phyloP scores from a whole-genome alignment of 139 green algal species.

The Chlamydomonas incerta region DNA sequence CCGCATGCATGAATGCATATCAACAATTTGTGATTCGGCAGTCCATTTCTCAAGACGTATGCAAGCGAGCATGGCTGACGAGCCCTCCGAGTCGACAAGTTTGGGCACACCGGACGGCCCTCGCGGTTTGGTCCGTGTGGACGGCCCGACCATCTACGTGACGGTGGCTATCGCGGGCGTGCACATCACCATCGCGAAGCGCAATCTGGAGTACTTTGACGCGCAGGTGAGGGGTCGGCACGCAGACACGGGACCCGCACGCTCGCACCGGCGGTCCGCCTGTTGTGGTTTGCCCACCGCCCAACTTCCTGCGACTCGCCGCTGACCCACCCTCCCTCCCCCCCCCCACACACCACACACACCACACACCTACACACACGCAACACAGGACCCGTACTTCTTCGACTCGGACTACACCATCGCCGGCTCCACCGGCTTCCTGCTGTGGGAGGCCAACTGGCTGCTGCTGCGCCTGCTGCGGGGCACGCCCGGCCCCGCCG shows the following conservation, averaged over 20 bases:
- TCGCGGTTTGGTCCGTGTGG: background rate
- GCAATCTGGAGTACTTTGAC: slow-evolving; percentile 40
- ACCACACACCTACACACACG: no score
- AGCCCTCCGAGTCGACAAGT: no score
- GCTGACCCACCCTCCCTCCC: background rate
- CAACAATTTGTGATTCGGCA: no score
- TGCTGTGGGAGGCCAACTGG: slow-evolving; percentile 47
- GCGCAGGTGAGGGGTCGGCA: slow-evolving; percentile 12
- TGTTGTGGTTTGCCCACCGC: background rate
- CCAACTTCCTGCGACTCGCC: background rate
- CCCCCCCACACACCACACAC: no score
- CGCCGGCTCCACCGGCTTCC: slow-evolving; percentile 38
- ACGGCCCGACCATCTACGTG: background rate
- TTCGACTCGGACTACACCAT: slow-evolving; percentile 42
- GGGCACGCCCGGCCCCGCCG: background rate
- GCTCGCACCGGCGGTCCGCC: no score
- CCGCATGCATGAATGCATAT: no score
- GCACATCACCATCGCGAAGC: slow-evolving; percentile 27
- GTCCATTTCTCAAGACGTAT: no score
- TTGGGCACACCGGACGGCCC: no score
- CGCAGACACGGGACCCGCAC: no score
- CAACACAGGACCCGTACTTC: slow-evolving; percentile 45
- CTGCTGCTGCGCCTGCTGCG: slow-evolving; percentile 28
- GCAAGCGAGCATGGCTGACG: no score
- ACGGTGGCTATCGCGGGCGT: background rate